A percentile compares a stretch with the other conserved stretches of the same genome.
Evolutionary conservation across 2,329 filamentous ascomycete genomes (phyloP).

Genomic region (Annulohypoxylon truncatum): DNA sequence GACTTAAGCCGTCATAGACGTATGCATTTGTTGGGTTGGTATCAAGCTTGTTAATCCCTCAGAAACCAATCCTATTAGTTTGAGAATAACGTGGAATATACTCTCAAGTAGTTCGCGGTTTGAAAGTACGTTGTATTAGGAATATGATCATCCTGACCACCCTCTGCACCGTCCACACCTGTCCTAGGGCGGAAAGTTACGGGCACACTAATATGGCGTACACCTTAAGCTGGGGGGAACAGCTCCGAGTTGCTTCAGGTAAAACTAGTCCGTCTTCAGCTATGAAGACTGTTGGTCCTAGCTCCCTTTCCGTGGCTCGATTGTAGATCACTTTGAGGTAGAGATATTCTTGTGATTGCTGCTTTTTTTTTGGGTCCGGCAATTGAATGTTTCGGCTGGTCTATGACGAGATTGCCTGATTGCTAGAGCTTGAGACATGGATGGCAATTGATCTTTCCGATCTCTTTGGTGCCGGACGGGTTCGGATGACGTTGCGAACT

Average conservation of each 20-base stretch:
- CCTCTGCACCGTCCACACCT: slow-evolving; percentile 7
- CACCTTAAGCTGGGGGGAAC: slow-evolving; percentile 14
- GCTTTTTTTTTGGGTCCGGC: slow-evolving; percentile 21
- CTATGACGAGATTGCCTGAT: slow-evolving; percentile 8
- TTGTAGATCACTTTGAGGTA: not conserved
- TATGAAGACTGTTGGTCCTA: not conserved
- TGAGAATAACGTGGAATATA: not conserved
- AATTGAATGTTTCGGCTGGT: slow-evolving; percentile 30
- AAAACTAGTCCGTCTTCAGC: slow-evolving; percentile 5
- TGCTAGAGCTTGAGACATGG: slow-evolving; percentile 29
- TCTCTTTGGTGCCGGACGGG: slow-evolving; percentile 6
- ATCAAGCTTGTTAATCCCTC: slow-evolving; percentile 7
- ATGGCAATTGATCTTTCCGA: slow-evolving; percentile 25
- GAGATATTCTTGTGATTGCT: not conserved
- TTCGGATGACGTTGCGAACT: slow-evolving; percentile 31
- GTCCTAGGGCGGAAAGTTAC: not conserved
- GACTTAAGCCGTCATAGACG: slow-evolving; percentile 25
- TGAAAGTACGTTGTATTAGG: slow-evolving; percentile 1
- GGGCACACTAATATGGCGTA: slow-evolving; percentile 26
- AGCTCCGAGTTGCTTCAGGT: slow-evolving; percentile 21
- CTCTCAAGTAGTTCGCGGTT: not conserved
- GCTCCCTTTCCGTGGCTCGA: not conserved
- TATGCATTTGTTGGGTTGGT: not conserved
- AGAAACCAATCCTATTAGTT: not conserved
- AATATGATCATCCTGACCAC: not conserved